Percentiles rank a stretch among this genome's conserved stretches.
These are phyloP conservation scores for Brettanomyces anomalus DNA, from an alignment of 805 yeast genomes.

Conservation along the genomic window DNA sequence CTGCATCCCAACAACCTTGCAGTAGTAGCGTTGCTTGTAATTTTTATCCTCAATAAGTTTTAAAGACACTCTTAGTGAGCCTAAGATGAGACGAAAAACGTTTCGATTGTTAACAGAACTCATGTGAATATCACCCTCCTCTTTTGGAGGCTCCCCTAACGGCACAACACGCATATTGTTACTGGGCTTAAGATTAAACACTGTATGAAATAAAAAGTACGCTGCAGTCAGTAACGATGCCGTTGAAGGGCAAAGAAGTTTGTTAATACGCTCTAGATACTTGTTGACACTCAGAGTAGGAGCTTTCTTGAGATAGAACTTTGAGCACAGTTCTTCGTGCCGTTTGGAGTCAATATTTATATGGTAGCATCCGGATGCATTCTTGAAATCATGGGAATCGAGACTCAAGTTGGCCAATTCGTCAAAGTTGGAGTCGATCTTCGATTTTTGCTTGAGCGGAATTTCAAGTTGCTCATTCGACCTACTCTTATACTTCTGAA, in stretches of 20 bases:
- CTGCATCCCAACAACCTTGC: constrained; percentile 37
- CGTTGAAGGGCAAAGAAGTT: constrained; percentile 22
- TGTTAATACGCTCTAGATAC: constrained; percentile 25
- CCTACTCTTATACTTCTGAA: constrained; percentile 3
- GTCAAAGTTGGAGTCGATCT: constrained; percentile 22
- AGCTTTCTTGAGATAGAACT: constrained; percentile 23
- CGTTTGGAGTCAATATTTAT: constrained; percentile 5
- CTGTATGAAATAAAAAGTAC: constrained; percentile 21
- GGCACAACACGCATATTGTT: constrained; percentile 4
- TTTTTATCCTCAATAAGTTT: constrained; percentile 37
- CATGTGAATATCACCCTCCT: constrained; percentile 11
- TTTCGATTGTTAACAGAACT: constrained; percentile 28
- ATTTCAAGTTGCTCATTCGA: constrained; percentile 22
- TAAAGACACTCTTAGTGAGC: constrained; percentile 30
- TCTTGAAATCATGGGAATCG: constrained; percentile 5
- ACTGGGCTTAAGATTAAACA: constrained; percentile 19
- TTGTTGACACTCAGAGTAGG: constrained; percentile 21
- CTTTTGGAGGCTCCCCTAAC: constrained; percentile 4
- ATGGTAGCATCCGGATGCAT: constrained; percentile 8
- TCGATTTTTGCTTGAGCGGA: constrained; percentile 18
- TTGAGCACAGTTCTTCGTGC: constrained; percentile 12
- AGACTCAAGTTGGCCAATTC: constrained; percentile 4
- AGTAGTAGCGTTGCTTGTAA: constrained; percentile 32
- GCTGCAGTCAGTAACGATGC: constrained; percentile 25
- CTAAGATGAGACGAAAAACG: constrained; percentile 31